These are phyloP conservation scores for Tetrastigma voinierianum DNA, from an alignment of 164 flowering plant genomes.

Conservation along the genomic window DNA sequence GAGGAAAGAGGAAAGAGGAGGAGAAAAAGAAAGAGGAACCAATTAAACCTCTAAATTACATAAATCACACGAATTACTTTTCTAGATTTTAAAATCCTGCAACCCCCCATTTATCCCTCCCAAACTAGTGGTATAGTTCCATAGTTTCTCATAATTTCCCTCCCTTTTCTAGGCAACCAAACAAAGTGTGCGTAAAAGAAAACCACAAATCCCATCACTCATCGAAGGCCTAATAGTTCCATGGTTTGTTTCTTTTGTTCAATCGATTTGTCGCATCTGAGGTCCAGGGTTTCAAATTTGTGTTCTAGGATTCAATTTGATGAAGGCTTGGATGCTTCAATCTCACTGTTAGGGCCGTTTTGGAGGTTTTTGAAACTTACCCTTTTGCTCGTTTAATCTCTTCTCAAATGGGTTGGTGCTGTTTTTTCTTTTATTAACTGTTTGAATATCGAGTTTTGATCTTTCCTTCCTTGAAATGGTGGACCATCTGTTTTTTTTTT, in stretches of 20 bases:
- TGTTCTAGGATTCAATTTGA: not conserved
- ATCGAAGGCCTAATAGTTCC: too few relatives aligned
- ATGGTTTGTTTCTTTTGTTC: not conserved
- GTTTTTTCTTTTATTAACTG: constrained; percentile 1
- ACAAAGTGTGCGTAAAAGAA: too few relatives aligned
- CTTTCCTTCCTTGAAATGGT: not conserved
- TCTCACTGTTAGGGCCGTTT: constrained; percentile 1
- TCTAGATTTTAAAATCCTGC: too few relatives aligned
- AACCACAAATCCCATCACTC: too few relatives aligned
- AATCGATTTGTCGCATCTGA: not conserved
- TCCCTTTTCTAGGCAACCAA: too few relatives aligned
- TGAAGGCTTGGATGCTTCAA: constrained; percentile 9
- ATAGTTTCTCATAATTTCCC: too few relatives aligned
- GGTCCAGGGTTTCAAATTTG: constrained; percentile 6
- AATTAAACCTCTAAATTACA: too few relatives aligned
- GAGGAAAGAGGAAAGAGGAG: too few relatives aligned
- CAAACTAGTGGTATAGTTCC: too few relatives aligned
- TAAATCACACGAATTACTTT: too few relatives aligned
- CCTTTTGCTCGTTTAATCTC: constrained; percentile 8
- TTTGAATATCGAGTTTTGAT: constrained; percentile 1
- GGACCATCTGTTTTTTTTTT: not conserved
- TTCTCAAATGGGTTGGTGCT: constrained; percentile 13
- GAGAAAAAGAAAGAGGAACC: too few relatives aligned
- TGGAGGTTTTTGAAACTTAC: constrained; percentile 18
- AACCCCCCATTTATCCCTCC: too few relatives aligned